These are phyloP conservation scores for Mucor circinelloides DNA, from an alignment of 371 early-diverging fungal species.

Conservation along the genomic window DNA sequence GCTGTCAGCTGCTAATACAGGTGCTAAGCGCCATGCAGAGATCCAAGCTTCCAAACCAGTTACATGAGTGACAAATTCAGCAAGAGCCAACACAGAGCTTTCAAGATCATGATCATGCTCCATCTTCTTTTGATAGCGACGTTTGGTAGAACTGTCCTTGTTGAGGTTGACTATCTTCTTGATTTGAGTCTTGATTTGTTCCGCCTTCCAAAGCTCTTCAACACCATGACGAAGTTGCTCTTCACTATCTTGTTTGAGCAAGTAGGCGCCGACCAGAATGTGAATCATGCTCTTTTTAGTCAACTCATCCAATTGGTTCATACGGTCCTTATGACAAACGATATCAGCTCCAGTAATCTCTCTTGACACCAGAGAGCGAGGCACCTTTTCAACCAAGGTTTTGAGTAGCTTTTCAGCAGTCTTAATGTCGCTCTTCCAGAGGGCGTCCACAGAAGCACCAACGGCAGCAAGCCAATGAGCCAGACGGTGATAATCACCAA, in stretches of 20 bases:
- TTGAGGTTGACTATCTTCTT: slow-evolving; percentile 13
- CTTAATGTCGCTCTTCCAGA: slow-evolving; percentile 34
- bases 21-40: slow-evolving; percentile 28
- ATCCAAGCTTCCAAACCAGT: slow-evolving; percentile 50
- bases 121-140: not conserved
- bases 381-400: slow-evolving; percentile 16
- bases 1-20: slow-evolving; percentile 5
- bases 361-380: slow-evolving; percentile 25
- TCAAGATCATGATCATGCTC: slow-evolving; percentile 26
- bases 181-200: slow-evolving; percentile 16
- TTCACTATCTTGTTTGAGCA: slow-evolving; percentile 15
- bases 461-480: slow-evolving; percentile 42
- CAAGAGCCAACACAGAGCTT: slow-evolving; percentile 36
- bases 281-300: slow-evolving; percentile 26
- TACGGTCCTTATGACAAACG: slow-evolving; percentile 20
- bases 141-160: not conserved
- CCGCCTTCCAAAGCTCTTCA: slow-evolving; percentile 31
- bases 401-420: slow-evolving; percentile 24
- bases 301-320: slow-evolving; percentile 27
- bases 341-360: slow-evolving; percentile 13
- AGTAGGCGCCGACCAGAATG: slow-evolving; percentile 23
- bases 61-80: slow-evolving; percentile 43
- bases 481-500: slow-evolving; percentile 27
- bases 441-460: slow-evolving; percentile 41
- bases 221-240: slow-evolving; percentile 22